Conservation (phyloP, 257 asterid genomes). For the Solanum okadae region DNA sequence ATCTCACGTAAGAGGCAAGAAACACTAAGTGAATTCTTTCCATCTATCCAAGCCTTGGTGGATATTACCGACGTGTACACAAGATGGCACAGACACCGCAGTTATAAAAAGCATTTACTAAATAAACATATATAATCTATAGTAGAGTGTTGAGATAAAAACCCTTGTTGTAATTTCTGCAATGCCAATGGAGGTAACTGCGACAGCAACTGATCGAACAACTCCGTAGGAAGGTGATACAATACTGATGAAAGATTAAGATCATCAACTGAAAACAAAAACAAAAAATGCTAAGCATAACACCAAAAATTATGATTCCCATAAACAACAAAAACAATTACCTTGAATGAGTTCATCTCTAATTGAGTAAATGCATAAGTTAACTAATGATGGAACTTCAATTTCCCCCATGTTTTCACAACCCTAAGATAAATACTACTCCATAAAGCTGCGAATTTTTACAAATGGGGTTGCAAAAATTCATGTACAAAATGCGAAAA, state of each 20-base stretch:
- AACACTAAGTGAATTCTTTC: neutral
- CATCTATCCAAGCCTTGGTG: neutral
- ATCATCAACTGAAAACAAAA: slow-evolving; percentile 25
- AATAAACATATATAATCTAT: neutral
- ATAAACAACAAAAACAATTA: neutral
- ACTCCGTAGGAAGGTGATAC: slow-evolving; percentile 54
- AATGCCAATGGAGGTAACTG: slow-evolving; percentile 65
- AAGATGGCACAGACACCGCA: neutral
- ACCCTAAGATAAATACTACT: neutral
- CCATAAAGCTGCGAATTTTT: neutral
- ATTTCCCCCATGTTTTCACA: neutral
- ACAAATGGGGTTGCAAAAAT: neutral
- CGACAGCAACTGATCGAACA: slow-evolving; percentile 47
- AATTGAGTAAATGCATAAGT: slow-evolving; percentile 39
- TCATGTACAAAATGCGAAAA: neutral
- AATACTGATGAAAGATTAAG: slow-evolving; percentile 28
- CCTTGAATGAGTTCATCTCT: slow-evolving; percentile 51
- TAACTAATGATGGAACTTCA: slow-evolving; percentile 39
- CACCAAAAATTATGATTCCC: neutral
- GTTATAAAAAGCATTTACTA: neutral
- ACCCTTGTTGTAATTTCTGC: slow-evolving; percentile 41
- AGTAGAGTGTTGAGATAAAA: slow-evolving; percentile 30
- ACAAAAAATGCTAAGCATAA: neutral
- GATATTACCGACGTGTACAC: neutral
- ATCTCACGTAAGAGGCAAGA: neutral